phyloP scores from a whole-genome alignment of 2,329 filamentous ascomycete species.

The Curvularia eragrostidis region DNA sequence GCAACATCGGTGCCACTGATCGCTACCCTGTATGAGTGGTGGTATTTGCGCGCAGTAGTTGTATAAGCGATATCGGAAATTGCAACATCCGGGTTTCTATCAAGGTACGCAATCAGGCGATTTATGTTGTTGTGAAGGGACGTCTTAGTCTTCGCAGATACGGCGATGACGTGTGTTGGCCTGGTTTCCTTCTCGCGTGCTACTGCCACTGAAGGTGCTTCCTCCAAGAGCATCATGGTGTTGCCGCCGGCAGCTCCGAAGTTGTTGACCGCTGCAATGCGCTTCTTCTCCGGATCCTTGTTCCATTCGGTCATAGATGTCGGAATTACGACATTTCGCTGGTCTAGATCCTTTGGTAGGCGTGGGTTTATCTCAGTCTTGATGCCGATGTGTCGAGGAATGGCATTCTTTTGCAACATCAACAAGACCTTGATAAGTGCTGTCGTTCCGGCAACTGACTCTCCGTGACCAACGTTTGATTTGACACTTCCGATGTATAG shows the following conservation, averaged over 20 bases:
- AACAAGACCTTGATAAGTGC: slow-evolving; percentile 47
- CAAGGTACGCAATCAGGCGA: slow-evolving; percentile 3
- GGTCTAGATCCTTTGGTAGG: background rate
- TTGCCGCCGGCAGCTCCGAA: slow-evolving; percentile 2
- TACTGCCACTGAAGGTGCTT: slow-evolving; percentile 7
- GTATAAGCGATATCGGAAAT: slow-evolving; percentile 28
- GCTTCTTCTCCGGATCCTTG: background rate
- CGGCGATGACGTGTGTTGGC: background rate
- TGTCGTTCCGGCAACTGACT: slow-evolving; percentile 42
- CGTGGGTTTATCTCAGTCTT: slow-evolving; percentile 10
- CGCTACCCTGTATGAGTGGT: slow-evolving; percentile 23
- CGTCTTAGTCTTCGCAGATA: slow-evolving; percentile 11
- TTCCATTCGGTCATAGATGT: slow-evolving; percentile 4
- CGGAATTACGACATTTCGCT: background rate
- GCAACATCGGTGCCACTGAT: slow-evolving; percentile 5
- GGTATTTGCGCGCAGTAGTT: slow-evolving; percentile 30
- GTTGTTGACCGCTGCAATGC: slow-evolving; percentile 2
- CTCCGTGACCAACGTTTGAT: slow-evolving; percentile 47
- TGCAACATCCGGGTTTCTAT: background rate
- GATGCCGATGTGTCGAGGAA: slow-evolving; percentile 20
- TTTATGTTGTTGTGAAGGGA: slow-evolving; percentile 10
- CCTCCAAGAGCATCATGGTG: slow-evolving; percentile 3
- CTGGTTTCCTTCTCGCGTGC: slow-evolving; percentile 3
- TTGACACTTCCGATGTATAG: slow-evolving; percentile 43
- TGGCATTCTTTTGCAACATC: slow-evolving; percentile 33